Evolutionary conservation across 78 protist species (phyloP).

Genomic region (Dictyostelium citrinum): DNA sequence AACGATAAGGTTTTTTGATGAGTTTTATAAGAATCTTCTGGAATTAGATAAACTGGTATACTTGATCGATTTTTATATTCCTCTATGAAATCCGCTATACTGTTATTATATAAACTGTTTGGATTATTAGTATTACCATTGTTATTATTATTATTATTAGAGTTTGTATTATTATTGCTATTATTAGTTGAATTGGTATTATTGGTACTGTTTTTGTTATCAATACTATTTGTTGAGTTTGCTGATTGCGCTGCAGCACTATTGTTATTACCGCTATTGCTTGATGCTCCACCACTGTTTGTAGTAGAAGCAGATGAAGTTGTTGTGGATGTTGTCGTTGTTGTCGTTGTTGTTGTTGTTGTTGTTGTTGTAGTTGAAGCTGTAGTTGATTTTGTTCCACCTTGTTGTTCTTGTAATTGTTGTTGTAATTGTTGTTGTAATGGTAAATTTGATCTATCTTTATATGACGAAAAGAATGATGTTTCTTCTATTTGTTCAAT

Average conservation of each 20-base stretch:
- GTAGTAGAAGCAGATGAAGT: background rate
- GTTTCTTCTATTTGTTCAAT: slow-evolving; percentile 65
- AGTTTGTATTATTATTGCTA: background rate
- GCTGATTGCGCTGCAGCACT: background rate
- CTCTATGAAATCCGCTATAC: slow-evolving; percentile 18
- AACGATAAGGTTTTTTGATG: slow-evolving; percentile 43
- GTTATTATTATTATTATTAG: background rate
- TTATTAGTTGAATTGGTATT: background rate
- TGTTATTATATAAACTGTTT: background rate
- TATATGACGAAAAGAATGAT: slow-evolving; percentile 63
- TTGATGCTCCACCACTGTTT: background rate
- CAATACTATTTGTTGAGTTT: background rate
- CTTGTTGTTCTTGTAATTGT: background rate
- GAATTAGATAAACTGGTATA: slow-evolving; percentile 66
- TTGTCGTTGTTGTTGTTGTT: background rate
- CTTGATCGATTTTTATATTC: slow-evolving; percentile 61
- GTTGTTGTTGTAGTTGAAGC: background rate
- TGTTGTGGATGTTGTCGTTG: background rate
- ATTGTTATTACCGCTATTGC: background rate
- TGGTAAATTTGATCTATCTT: slow-evolving; percentile 41
- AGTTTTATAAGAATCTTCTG: slow-evolving; percentile 66
- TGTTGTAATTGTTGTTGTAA: slow-evolving; percentile 1
- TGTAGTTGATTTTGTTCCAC: background rate
- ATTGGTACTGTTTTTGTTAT: background rate
- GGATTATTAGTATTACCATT: background rate